phyloP scores from a whole-genome alignment of 306 rosid genomes.

The Cucurbita pepo region DNA sequence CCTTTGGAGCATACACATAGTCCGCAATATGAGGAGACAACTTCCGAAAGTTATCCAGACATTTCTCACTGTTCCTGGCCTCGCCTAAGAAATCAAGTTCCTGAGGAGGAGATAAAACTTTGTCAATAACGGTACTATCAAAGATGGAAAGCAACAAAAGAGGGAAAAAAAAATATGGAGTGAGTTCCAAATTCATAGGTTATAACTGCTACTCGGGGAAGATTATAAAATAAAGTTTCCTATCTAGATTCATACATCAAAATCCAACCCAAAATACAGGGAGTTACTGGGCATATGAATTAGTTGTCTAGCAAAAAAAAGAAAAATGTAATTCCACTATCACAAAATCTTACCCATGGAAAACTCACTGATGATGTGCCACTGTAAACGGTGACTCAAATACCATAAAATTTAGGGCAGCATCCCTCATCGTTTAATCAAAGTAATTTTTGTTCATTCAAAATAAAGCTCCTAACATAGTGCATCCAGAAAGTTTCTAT shows the following conservation, averaged over 20 bases:
- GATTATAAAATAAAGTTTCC: not conserved
- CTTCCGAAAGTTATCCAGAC: slow-evolving; percentile 72
- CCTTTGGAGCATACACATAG: slow-evolving; percentile 75
- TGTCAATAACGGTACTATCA: not conserved
- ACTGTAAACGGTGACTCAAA: not conserved
- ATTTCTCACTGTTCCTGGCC: slow-evolving; percentile 84
- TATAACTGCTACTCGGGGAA: not conserved
- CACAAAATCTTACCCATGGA: not conserved
- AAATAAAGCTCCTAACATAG: not conserved
- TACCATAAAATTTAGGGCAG: not conserved
- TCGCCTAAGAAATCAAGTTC: slow-evolving; percentile 76
- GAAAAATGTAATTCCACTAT: not conserved
- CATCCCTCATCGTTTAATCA: not conserved
- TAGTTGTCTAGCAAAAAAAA: not conserved
- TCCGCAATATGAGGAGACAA: slow-evolving; percentile 81
- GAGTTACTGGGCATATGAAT: not conserved
- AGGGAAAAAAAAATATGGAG: not conserved
- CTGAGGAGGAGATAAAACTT: slow-evolving; percentile 24
- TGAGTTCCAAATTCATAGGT: not conserved
- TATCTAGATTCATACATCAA: not conserved
- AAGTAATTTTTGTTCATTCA: not conserved
- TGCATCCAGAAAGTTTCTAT: not conserved
- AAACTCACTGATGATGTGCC: not conserved
- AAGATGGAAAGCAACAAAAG: not conserved
- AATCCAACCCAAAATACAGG: not conserved